Conservation (phyloP, 768 basidiomycete genomes). For the Holtermanniella nyarrowii region DNA sequence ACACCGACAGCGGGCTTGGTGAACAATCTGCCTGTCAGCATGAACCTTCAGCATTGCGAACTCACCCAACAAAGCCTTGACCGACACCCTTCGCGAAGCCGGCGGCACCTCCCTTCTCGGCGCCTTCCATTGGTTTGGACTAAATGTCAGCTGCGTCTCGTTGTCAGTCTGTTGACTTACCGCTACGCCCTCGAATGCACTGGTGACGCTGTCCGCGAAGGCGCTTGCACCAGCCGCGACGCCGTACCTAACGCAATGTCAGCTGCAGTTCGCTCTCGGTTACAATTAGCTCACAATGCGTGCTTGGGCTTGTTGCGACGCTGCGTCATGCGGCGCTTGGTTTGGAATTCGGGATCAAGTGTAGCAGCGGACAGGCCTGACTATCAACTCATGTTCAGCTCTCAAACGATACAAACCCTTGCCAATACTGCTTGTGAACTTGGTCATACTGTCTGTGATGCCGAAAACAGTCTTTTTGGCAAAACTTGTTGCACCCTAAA, state of each 20-base stretch:
- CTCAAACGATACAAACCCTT: slow-evolving; percentile 53
- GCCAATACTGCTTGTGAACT: slow-evolving; percentile 92
- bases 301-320: slow-evolving; percentile 90
- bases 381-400: not conserved
- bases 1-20: slow-evolving; percentile 96
- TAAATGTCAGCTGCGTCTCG: slow-evolving; percentile 36
- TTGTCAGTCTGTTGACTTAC: slow-evolving; percentile 44
- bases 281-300: slow-evolving; percentile 57
- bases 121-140: slow-evolving; percentile 96
- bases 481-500: slow-evolving; percentile 91
- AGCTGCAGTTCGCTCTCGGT: not conserved
- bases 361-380: slow-evolving; percentile 90
- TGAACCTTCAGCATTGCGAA: not conserved
- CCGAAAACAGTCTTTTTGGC: slow-evolving; percentile 99
- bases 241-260: slow-evolving; percentile 58
- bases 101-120: slow-evolving; percentile 81
- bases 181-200: slow-evolving; percentile 90
- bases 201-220: slow-evolving; percentile 82
- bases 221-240: slow-evolving; percentile 90
- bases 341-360: slow-evolving; percentile 91
- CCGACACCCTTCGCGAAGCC: slow-evolving; percentile 98
- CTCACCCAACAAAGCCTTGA: slow-evolving; percentile 70
- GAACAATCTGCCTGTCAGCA: slow-evolving; percentile 52
- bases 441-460: slow-evolving; percentile 89
- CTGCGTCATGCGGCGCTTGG: slow-evolving; percentile 72